Evolutionary conservation across 768 basidiomycete species (phyloP).

Genomic region (Agrocybe praecox): DNA sequence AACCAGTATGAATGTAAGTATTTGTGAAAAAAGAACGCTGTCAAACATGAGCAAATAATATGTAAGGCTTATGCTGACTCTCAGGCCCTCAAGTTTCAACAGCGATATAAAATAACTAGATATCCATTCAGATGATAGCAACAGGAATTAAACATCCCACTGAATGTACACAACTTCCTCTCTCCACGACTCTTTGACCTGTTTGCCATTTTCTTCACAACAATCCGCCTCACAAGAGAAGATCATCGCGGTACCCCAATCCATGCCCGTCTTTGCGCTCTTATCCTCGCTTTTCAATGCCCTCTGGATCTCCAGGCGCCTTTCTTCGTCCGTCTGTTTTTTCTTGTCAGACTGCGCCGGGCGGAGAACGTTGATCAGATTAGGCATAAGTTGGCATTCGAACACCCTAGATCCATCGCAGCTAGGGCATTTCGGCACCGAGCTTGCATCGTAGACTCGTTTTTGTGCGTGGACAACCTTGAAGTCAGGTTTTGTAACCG

Average conservation of each 20-base stretch:
- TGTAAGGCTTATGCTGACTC: too few relatives aligned
- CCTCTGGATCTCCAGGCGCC: conserved; percentile 61
- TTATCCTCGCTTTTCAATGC: conserved; percentile 46
- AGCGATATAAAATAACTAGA: too few relatives aligned
- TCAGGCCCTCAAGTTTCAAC: too few relatives aligned
- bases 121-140: too few relatives aligned
- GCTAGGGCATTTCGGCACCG: conserved; percentile 63
- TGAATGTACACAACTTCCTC: conserved; percentile 44
- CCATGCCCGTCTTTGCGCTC: conserved; percentile 69
- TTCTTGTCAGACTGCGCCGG: conserved; percentile 20
- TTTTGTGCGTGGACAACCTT: conserved; percentile 51
- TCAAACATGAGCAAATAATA: too few relatives aligned
- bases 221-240: conserved; percentile 89
- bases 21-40: too few relatives aligned
- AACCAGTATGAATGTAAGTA: too few relatives aligned
- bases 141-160: conserved; percentile 44
- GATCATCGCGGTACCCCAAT: conserved; percentile 92
- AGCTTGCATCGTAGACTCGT: conserved; percentile 54
- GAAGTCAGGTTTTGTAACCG: conserved; percentile 64
- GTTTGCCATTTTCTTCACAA: conserved; percentile 42
- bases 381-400: conserved; percentile 95
- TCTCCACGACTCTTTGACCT: conserved; percentile 19
- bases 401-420: conserved; percentile 77
- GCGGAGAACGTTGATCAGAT: conserved; percentile 79
- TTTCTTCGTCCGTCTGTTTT: conserved; percentile 65